A percentile compares a stretch with the other conserved stretches of the same genome.
Conservation (phyloP, 1,284 basidiomycete genomes). For the Cystobasidium sp. region DNA sequence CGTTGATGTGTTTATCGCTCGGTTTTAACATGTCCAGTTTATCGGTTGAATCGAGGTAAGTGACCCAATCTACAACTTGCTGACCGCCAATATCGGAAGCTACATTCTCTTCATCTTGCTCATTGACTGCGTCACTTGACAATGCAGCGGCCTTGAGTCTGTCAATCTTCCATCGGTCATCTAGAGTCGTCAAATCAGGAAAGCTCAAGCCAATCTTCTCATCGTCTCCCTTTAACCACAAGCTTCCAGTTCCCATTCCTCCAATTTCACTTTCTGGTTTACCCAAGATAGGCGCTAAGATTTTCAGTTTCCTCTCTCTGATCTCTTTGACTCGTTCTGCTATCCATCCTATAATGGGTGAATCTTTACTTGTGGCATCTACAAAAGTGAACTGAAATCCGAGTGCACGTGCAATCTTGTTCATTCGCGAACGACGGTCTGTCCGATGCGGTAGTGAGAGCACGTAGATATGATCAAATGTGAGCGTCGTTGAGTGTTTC, state of each 20-base stretch:
- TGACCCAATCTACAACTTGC: constrained; percentile 37
- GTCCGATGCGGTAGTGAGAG: constrained; percentile 50
- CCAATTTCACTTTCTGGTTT: constrained; percentile 36
- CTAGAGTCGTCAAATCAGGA: constrained; percentile 20
- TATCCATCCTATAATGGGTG: constrained; percentile 52
- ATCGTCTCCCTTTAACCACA: constrained; percentile 45
- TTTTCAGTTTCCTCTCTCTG: constrained; percentile 43
- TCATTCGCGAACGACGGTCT: constrained; percentile 51
- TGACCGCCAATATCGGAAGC: background rate
- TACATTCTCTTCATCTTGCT: background rate
- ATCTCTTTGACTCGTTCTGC: constrained; percentile 51
- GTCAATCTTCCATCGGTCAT: constrained; percentile 36
- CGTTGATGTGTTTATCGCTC: background rate
- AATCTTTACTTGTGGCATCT: constrained; percentile 50
- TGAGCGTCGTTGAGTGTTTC: constrained; percentile 46
- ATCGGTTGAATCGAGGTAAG: constrained; percentile 26
- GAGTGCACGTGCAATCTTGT: constrained; percentile 50
- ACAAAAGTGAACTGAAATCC: constrained; percentile 52
- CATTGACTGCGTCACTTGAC: background rate
- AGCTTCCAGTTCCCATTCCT: constrained; percentile 32
- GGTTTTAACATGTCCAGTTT: constrained; percentile 20
- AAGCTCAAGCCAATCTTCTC: constrained; percentile 29
- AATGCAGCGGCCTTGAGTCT: constrained; percentile 3
- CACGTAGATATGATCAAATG: constrained; percentile 54
- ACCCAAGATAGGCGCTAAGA: constrained; percentile 45